Percentiles rank a stretch among this genome's conserved stretches.
phyloP scores from a whole-genome alignment of 352 stramenopile genomes.

The Phytophthora fragariae region DNA sequence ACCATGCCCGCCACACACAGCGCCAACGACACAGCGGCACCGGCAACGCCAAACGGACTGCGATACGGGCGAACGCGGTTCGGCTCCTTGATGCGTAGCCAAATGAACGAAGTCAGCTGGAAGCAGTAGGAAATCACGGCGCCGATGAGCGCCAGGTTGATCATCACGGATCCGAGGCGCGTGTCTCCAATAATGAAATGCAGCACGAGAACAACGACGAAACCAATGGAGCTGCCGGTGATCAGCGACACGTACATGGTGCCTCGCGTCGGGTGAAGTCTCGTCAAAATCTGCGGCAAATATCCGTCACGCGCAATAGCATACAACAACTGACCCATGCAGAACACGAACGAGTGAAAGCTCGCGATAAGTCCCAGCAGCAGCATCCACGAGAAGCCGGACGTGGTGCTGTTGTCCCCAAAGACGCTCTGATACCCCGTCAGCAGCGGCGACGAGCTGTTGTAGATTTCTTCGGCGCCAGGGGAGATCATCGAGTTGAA shows the following conservation, averaged over 20 bases:
- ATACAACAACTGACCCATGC: slow-evolving; percentile 73
- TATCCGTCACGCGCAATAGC: slow-evolving; percentile 75
- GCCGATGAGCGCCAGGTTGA: slow-evolving; percentile 76
- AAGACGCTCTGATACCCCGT: slow-evolving; percentile 75
- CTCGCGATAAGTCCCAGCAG: slow-evolving; percentile 68
- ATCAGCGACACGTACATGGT: slow-evolving; percentile 70
- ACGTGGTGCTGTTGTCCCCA: slow-evolving; percentile 70
- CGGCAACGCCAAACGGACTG: slow-evolving; percentile 62
- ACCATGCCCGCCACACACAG: slow-evolving; percentile 58
- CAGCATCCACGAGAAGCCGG: slow-evolving; percentile 74
- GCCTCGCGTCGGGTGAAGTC: slow-evolving; percentile 46
- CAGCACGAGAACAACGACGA: slow-evolving; percentile 57
- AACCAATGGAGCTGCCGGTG: slow-evolving; percentile 49
- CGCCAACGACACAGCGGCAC: slow-evolving; percentile 50
- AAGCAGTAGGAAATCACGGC: slow-evolving; percentile 72
- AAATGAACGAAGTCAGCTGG: slow-evolving; percentile 67
- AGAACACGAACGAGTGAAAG: slow-evolving; percentile 86
- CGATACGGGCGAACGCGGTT: slow-evolving; percentile 56
- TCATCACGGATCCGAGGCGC: slow-evolving; percentile 66
- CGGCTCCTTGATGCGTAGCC: slow-evolving; percentile 59
- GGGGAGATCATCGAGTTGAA: slow-evolving; percentile 78
- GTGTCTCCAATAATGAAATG: slow-evolving; percentile 71
- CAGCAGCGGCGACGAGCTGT: slow-evolving; percentile 58
- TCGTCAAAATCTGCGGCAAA: slow-evolving; percentile 60
- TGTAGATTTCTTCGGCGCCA: slow-evolving; percentile 51